Conservation (phyloP, 2,329 filamentous ascomycete species). For the Mycogone perniciosa region DNA sequence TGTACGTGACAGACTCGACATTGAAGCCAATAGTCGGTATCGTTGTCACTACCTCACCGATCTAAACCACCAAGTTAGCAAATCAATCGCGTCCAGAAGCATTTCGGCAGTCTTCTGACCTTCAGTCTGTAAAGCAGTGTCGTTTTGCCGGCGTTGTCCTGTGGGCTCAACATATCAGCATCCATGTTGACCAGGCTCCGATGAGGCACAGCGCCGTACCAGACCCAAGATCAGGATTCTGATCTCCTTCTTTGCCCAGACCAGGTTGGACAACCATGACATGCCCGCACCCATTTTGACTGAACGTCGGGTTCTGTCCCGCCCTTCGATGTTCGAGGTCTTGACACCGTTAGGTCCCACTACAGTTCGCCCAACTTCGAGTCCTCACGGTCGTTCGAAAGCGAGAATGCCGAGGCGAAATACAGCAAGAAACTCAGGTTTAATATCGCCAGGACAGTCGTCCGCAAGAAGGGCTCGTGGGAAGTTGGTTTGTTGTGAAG, state of each 20-base stretch:
- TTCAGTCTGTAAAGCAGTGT: constrained; percentile 94
- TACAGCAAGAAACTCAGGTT: not conserved
- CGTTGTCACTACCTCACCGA: constrained; percentile 97
- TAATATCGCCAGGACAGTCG: constrained; percentile 7
- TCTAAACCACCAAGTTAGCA: constrained; percentile 46
- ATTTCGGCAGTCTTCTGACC: constrained; percentile 41
- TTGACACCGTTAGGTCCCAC: not conserved
- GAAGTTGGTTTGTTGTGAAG: constrained; percentile 13
- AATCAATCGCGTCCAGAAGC: not conserved
- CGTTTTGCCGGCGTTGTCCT: constrained; percentile 99
- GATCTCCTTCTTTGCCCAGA: constrained; percentile 97
- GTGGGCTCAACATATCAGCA: constrained; percentile 32
- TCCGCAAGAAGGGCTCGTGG: constrained; percentile 19
- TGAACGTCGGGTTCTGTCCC: not conserved
- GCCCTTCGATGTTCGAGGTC: not conserved
- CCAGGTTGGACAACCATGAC: constrained; percentile 63
- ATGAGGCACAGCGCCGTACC: constrained; percentile 46
- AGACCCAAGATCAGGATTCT: constrained; percentile 90
- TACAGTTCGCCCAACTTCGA: too few relatives aligned
- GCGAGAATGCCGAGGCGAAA: constrained; percentile 4
- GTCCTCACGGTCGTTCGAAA: not conserved
- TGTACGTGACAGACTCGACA: constrained; percentile 97
- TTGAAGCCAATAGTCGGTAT: constrained; percentile 99
- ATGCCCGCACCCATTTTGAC: constrained; percentile 56
- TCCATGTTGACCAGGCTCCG: not conserved